Conservation (phyloP, 2,329 filamentous ascomycete species). For the Cytospora mali region DNA sequence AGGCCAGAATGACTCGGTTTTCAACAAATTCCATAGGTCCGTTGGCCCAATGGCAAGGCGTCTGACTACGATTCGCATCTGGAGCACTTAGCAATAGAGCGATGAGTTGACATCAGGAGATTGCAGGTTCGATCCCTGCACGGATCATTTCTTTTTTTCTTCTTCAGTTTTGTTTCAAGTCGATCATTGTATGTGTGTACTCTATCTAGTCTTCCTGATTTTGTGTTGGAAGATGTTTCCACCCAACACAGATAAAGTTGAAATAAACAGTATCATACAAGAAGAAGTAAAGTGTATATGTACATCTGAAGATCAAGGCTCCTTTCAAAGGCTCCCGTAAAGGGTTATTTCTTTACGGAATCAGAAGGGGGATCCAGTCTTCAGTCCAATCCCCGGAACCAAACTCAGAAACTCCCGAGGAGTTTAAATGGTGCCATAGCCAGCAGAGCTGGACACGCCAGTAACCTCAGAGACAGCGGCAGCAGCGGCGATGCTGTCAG, state of each 20-base stretch:
- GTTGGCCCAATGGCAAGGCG: conserved; percentile 47
- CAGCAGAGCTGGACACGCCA: conserved; percentile 45
- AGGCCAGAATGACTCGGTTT: too few species aligned
- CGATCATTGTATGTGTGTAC: too few species aligned
- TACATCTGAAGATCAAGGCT: not conserved
- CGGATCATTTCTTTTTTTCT: conserved; percentile 9
- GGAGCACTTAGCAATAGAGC: too few species aligned
- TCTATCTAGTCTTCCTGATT: too few species aligned
- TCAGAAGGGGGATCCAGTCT: not conserved
- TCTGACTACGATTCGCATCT: conserved; percentile 43
- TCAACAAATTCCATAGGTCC: not conserved
- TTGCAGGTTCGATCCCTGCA: conserved; percentile 30
- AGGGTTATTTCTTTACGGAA: not conserved
- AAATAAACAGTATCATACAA: not conserved
- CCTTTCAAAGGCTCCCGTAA: too few species aligned
- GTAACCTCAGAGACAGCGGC: conserved; percentile 39
- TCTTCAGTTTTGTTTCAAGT: not conserved
- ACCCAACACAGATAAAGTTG: not conserved
- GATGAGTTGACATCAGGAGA: conserved; percentile 22
- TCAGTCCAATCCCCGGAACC: too few species aligned
- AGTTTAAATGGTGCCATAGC: conserved; percentile 51
- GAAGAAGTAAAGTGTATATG: not conserved
- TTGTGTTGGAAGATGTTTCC: too few species aligned
- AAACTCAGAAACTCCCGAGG: too few species aligned
- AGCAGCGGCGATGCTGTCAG: conserved; percentile 55